Percentiles rank a stretch among this genome's conserved stretches.
phyloP scores from a whole-genome alignment of 257 asterid genomes.

The Solanum arcanum region DNA sequence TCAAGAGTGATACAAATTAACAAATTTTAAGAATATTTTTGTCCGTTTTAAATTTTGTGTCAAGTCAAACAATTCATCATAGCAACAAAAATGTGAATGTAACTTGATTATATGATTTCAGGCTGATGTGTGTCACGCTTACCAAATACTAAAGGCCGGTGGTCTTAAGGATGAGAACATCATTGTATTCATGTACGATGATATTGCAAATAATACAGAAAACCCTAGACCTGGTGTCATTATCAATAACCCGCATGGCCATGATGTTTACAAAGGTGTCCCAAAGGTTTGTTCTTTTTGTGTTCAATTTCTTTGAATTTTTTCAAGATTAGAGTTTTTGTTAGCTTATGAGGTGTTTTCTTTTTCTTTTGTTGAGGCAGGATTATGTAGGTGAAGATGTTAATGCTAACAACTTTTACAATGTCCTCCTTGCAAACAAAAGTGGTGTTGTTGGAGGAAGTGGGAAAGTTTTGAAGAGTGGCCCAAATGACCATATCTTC shows the following conservation, averaged over 20 bases:
- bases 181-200: constrained; percentile 82
- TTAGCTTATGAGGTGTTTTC: background rate
- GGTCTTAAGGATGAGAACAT: constrained; percentile 88
- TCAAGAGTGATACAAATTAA: too few relatives aligned
- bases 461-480: constrained; percentile 86
- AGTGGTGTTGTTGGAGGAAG: constrained; percentile 73
- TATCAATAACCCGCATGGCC: constrained; percentile 78
- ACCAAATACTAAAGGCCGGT: constrained; percentile 66
- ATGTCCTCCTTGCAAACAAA: constrained; percentile 75
- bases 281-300: constrained; percentile 54
- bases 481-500: constrained; percentile 82
- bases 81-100: too few relatives aligned
- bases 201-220: constrained; percentile 58
- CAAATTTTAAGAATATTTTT: too few relatives aligned
- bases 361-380: constrained; percentile 22
- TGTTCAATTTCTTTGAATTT: background rate
- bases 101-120: background rate
- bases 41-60: too few relatives aligned
- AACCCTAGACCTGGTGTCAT: constrained; percentile 83
- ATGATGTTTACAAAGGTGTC: constrained; percentile 76
- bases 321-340: background rate
- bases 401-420: constrained; percentile 50
- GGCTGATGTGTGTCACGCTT: constrained; percentile 98
- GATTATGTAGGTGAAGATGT: constrained; percentile 74
- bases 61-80: too few relatives aligned